Evolutionary conservation across 2,329 filamentous ascomycete species (phyloP).

Genomic region (Pseudocercospora macadamiae): DNA sequence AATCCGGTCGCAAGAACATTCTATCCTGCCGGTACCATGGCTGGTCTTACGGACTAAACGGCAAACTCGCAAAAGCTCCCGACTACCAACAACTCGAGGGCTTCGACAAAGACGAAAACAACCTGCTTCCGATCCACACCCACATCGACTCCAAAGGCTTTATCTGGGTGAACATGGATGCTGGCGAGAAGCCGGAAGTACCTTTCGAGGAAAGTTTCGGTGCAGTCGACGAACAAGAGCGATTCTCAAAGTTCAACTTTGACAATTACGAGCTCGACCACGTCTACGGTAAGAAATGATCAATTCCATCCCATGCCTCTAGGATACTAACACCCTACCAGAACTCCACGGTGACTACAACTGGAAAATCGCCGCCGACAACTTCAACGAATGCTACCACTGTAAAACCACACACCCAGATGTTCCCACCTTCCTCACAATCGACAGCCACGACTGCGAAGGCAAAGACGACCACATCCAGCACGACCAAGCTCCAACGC

Average conservation of each 20-base stretch:
- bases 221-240: constrained; percentile 49
- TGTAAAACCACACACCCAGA: constrained; percentile 62
- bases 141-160: constrained; percentile 58
- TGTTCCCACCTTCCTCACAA: constrained; percentile 57
- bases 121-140: constrained; percentile 58
- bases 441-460: constrained; percentile 57
- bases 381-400: constrained; percentile 69
- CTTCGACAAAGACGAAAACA: constrained; percentile 60
- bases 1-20: constrained; percentile 55
- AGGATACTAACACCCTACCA: constrained; percentile 25
- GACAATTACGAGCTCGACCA: constrained; percentile 61
- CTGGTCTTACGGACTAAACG: constrained; percentile 62
- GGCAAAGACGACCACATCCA: constrained; percentile 53
- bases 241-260: constrained; percentile 51
- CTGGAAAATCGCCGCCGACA: constrained; percentile 63
- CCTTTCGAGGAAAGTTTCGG: constrained; percentile 57
- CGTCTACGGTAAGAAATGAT: constrained; percentile 41
- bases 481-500: constrained; percentile 47
- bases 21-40: constrained; percentile 64
- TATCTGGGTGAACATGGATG: constrained; percentile 61
- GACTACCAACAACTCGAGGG: constrained; percentile 58
- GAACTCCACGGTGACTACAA: constrained; percentile 60
- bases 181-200: constrained; percentile 45
- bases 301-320: neutral
- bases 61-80: constrained; percentile 62